Evolutionary conservation across 73 alveolate species (phyloP), one percentile per base, ranked within the genome.

Genomic region (Paramecium sexaurelia): DNA sequence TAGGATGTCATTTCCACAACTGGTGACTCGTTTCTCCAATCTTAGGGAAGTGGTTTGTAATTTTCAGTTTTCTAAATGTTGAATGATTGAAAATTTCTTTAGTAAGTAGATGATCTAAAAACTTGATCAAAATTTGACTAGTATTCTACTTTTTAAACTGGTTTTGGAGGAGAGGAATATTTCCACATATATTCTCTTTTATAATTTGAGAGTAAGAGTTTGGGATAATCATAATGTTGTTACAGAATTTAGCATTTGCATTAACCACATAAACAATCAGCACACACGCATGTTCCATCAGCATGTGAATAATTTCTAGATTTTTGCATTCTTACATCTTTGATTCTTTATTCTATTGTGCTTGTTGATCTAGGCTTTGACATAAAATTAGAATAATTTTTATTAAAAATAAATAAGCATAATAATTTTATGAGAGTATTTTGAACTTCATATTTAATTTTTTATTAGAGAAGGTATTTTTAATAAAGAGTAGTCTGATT

Each of bases 301-400:
- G 13, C 19, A 61, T 61, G 83, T 2, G 83, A 61, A n/a, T 61
- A 61, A 61, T 32, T 32, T 61, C 83, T 61, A 5, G 83, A 61
- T 61, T 32, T 61, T 61, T 61, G 11, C 43, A 26, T 61, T 61
- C 39, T 29, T 2, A 61, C 32, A 3, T 61, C 83, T 61, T 61
- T 61, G 19, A 61, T 61, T 61, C 83, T 61, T 61, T 61, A 29
- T 61, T 61, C 83, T 22, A 61, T 61, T 6, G 83, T 22, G n/a
- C 83, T 61, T 26, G 47, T 61, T 61, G 83, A 61, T 61, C 83
- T 61, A 26, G 83, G 83, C 11, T 61, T 61, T 24, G 83, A 61
- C 83, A 61, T 61, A 51, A n/a, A 51, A 17, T 51, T 51, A 51
- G 67, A 51, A 51, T 51, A 51, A 51, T 51, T 51, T 51, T 51